A percentile compares a stretch with the other conserved stretches of the same genome.
Evolutionary conservation across 352 stramenopile species (phyloP).

Genomic region (Phytophthora multivora): DNA sequence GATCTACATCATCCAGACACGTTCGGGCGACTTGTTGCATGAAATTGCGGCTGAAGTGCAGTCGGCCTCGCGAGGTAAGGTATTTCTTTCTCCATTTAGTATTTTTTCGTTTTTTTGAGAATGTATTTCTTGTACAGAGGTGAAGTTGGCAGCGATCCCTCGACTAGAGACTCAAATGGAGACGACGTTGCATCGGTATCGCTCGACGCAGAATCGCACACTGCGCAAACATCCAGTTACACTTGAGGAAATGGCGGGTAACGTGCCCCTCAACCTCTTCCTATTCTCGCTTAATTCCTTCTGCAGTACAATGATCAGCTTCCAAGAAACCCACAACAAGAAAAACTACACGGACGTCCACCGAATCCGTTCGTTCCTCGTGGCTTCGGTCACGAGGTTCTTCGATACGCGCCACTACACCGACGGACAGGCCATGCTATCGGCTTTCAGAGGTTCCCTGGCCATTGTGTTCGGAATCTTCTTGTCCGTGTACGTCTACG

Average conservation of each 20-base stretch:
- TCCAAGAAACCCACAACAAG: conserved; percentile 66
- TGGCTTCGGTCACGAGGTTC: conserved; percentile 47
- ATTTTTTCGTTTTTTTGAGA: background rate
- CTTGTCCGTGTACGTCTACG: conserved; percentile 76
- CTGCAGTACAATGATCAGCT: conserved; percentile 74
- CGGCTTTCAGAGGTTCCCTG: conserved; percentile 57
- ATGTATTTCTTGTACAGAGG: conserved; percentile 24
- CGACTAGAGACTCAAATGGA: conserved; percentile 74
- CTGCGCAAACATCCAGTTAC: conserved; percentile 54
- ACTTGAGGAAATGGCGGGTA: conserved; percentile 67
- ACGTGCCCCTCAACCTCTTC: conserved; percentile 81
- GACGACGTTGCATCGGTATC: conserved; percentile 63
- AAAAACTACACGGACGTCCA: conserved; percentile 56
- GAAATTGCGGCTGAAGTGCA: conserved; percentile 72
- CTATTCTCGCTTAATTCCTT: conserved; percentile 84
- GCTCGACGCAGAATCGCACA: conserved; percentile 60
- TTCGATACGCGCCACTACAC: conserved; percentile 55
- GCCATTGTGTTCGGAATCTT: conserved; percentile 74
- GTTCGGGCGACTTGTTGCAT: conserved; percentile 62
- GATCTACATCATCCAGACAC: conserved; percentile 78
- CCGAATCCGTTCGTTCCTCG: conserved; percentile 57
- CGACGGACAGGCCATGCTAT: conserved; percentile 42
- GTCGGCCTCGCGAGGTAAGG: conserved; percentile 46
- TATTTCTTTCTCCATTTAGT: background rate
- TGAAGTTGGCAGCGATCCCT: conserved; percentile 53